These are phyloP conservation scores for Schizosaccharomyces versatilis DNA, from an alignment of 1,139 yeast genomes.

Conservation along the genomic window DNA sequence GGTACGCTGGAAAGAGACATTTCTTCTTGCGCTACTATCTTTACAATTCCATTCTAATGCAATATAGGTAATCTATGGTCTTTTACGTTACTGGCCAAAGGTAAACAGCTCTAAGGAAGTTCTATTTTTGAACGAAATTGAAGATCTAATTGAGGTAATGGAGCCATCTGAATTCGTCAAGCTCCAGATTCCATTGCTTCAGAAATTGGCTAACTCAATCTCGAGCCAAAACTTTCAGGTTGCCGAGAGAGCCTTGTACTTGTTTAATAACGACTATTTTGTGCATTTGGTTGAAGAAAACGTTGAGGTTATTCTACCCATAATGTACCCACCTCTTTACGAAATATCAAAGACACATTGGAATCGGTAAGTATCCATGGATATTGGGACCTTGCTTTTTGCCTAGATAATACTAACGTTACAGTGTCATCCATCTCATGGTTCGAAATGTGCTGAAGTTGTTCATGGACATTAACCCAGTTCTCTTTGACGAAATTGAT, in stretches of 20 bases:
- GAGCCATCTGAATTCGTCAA: slow-evolving; percentile 82
- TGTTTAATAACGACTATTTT: slow-evolving; percentile 89
- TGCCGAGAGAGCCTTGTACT: slow-evolving; percentile 80
- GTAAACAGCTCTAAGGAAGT: slow-evolving; percentile 87
- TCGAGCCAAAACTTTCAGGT: slow-evolving; percentile 94
- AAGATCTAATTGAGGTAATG: slow-evolving; percentile 88
- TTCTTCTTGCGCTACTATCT: background rate
- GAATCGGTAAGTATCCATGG: slow-evolving; percentile 25
- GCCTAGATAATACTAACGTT: background rate
- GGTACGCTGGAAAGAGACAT: background rate
- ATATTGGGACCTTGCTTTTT: background rate
- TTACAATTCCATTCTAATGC: too few relatives aligned
- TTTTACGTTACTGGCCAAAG: slow-evolving; percentile 91
- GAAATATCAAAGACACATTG: slow-evolving; percentile 46
- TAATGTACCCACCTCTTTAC: slow-evolving; percentile 71
- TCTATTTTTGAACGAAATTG: slow-evolving; percentile 84
- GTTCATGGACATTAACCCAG: slow-evolving; percentile 88
- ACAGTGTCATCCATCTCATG: slow-evolving; percentile 64
- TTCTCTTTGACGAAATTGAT: slow-evolving; percentile 77
- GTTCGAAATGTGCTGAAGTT: slow-evolving; percentile 79
- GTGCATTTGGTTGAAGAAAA: slow-evolving; percentile 69
- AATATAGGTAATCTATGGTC: slow-evolving; percentile 43
- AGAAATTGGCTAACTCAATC: slow-evolving; percentile 83
- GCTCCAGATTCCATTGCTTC: slow-evolving; percentile 81
- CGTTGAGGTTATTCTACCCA: slow-evolving; percentile 81